Percentiles rank a stretch among this genome's conserved stretches.
These are phyloP conservation scores for Saccharomyces mikatae DNA, from an alignment of 805 yeast genomes.

Conservation along the genomic window DNA sequence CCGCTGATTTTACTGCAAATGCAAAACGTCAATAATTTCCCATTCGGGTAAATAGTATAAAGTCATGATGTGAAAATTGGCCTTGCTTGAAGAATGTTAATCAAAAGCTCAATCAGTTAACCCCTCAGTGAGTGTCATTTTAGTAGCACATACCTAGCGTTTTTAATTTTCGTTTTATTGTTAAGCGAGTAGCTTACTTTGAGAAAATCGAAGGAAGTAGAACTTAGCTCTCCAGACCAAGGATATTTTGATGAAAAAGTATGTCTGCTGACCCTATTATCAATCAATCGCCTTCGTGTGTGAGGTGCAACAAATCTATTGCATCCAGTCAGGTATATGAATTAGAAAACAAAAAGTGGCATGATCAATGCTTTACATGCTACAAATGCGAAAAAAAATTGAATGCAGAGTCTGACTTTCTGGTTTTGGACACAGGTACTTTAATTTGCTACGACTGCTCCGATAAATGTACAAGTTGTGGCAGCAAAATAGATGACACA, in stretches of 20 bases:
- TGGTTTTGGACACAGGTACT: conserved; percentile 84
- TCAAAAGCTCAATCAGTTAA: background rate
- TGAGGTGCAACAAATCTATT: conserved; percentile 44
- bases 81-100: background rate
- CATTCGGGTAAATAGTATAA: background rate
- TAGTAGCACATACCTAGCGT: background rate
- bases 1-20: background rate
- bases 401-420: conserved; percentile 81
- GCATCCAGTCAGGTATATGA: conserved; percentile 90
- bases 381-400: conserved; percentile 68
- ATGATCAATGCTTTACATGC: conserved; percentile 81
- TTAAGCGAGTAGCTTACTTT: background rate
- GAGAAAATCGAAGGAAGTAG: background rate
- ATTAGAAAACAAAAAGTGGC: conserved; percentile 90
- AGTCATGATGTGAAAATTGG: background rate
- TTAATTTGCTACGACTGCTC: conserved; percentile 86
- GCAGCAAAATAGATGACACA: conserved; percentile 79
- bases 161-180: background rate
- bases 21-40: background rate
- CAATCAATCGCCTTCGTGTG: conserved; percentile 25
- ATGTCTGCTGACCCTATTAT: conserved; percentile 8
- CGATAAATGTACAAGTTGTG: conserved; percentile 77
- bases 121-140: background rate
- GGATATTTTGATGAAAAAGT: background rate
- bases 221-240: background rate